Percentiles rank a stretch among this genome's conserved stretches.
Conservation (phyloP, 352 stramenopile species). For the Bremia lactucae region DNA sequence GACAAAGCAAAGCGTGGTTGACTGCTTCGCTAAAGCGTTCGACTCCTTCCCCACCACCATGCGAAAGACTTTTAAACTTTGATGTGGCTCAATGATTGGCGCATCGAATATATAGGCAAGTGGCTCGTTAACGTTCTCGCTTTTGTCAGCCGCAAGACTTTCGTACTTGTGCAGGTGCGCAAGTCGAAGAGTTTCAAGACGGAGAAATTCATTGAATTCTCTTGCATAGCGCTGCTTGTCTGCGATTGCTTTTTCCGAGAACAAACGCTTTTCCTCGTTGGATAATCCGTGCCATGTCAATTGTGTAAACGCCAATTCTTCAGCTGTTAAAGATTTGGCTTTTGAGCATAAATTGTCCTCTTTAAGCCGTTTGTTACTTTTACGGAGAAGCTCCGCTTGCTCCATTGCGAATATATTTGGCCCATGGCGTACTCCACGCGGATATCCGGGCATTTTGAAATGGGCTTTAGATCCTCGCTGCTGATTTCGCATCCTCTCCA, state of each 20-base stretch:
- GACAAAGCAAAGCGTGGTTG: slow-evolving; percentile 69
- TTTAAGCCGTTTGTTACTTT: slow-evolving; percentile 9
- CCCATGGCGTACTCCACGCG: slow-evolving; percentile 40
- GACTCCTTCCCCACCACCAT: slow-evolving; percentile 53
- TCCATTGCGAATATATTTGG: slow-evolving; percentile 66
- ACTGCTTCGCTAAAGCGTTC: slow-evolving; percentile 30
- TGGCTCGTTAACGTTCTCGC: slow-evolving; percentile 23
- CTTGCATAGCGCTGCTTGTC: slow-evolving; percentile 46
- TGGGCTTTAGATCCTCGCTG: slow-evolving; percentile 40
- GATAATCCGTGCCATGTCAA: slow-evolving; percentile 40
- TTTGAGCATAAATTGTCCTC: slow-evolving; percentile 1
- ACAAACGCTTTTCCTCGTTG: slow-evolving; percentile 33
- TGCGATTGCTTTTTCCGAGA: slow-evolving; percentile 25
- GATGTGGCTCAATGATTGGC: slow-evolving; percentile 52
- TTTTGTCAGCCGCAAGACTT: slow-evolving; percentile 15
- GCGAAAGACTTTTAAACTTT: slow-evolving; percentile 34
- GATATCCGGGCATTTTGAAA: slow-evolving; percentile 40
- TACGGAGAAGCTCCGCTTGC: slow-evolving; percentile 29
- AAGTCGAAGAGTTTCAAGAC: slow-evolving; percentile 30
- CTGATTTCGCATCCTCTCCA: slow-evolving; percentile 41
- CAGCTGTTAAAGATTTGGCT: slow-evolving; percentile 15
- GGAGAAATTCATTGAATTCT: slow-evolving; percentile 46
- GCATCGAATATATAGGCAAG: slow-evolving; percentile 73
- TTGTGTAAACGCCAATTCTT: slow-evolving; percentile 18
- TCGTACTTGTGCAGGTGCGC: slow-evolving; percentile 47